These are phyloP conservation scores for Neonectria sp. DNA, from an alignment of 2,329 filamentous ascomycete genomes.

Conservation along the genomic window DNA sequence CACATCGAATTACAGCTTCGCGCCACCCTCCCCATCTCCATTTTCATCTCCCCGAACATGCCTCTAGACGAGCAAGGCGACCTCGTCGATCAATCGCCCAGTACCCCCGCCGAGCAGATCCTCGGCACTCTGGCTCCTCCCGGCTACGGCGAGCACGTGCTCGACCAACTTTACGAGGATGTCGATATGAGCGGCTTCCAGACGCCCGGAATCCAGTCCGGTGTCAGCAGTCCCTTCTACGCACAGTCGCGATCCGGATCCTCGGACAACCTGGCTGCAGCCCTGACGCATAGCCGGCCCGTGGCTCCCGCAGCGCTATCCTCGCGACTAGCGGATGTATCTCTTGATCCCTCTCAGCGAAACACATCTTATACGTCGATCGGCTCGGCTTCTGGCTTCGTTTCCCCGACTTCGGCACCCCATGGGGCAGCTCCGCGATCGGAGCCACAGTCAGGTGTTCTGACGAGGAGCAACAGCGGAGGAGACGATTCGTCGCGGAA, in stretches of 20 bases:
- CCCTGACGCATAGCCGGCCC: constrained; percentile 55
- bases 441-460: constrained; percentile 59
- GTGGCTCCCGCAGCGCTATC: constrained; percentile 69
- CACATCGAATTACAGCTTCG: constrained; percentile 70
- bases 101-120: constrained; percentile 63
- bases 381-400: constrained; percentile 60
- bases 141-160: constrained; percentile 89
- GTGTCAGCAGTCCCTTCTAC: constrained; percentile 86
- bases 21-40: constrained; percentile 89
- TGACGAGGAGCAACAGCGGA: constrained; percentile 69
- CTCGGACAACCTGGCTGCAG: constrained; percentile 79
- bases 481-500: constrained; percentile 67
- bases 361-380: constrained; percentile 64
- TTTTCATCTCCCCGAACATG: constrained; percentile 96
- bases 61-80: constrained; percentile 90
- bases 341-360: constrained; percentile 63
- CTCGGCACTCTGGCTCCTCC: constrained; percentile 84
- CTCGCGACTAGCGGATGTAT: constrained; percentile 80
- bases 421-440: constrained; percentile 56
- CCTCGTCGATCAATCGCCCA: constrained; percentile 74
- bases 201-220: constrained; percentile 79
- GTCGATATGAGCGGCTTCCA: constrained; percentile 87
- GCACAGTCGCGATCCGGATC: constrained; percentile 82
- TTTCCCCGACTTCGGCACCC: constrained; percentile 59
- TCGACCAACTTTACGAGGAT: constrained; percentile 93